These are phyloP conservation scores for Saturnispora mendoncae DNA, from an alignment of 805 yeast genomes.

Conservation along the genomic window DNA sequence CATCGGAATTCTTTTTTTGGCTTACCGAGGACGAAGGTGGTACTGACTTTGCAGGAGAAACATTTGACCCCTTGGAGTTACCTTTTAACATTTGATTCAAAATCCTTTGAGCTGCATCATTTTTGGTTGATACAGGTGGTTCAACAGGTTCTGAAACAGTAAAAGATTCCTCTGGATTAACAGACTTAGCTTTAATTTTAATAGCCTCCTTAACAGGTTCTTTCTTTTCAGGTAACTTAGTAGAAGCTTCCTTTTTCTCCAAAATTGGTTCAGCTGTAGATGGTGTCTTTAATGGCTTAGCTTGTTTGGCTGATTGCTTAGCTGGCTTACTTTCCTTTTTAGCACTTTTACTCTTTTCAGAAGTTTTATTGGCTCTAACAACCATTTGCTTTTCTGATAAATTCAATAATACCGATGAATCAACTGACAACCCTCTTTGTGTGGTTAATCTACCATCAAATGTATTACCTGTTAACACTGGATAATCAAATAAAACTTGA, in stretches of 20 bases:
- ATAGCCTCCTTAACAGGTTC: too few species aligned
- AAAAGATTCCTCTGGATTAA: not conserved
- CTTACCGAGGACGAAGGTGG: too few species aligned
- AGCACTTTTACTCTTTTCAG: too few species aligned
- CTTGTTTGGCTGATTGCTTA: too few species aligned
- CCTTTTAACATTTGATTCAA: constrained; percentile 19
- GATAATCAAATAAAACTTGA: constrained; percentile 76
- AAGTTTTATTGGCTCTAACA: constrained; percentile 55
- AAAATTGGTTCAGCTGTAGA: too few species aligned
- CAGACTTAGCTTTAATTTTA: too few species aligned
- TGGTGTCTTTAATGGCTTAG: too few species aligned
- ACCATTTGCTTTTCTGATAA: constrained; percentile 66
- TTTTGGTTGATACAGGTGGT: constrained; percentile 3
- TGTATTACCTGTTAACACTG: constrained; percentile 72
- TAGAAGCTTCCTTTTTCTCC: too few species aligned
- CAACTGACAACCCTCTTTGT: constrained; percentile 78
- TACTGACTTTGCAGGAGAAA: too few species aligned
- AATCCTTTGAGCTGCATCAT: constrained; percentile 21
- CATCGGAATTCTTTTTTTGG: not conserved
- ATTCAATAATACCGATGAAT: constrained; percentile 74
- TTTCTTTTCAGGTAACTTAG: too few species aligned
- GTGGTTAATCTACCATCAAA: constrained; percentile 70
- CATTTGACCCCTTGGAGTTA: too few species aligned
- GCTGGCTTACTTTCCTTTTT: too few species aligned
- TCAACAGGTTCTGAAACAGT: not conserved